Base-by-base conservation (phyloP, 2,329 filamentous ascomycete genomes). In the Alternaria novae-zelandiae region DNA sequence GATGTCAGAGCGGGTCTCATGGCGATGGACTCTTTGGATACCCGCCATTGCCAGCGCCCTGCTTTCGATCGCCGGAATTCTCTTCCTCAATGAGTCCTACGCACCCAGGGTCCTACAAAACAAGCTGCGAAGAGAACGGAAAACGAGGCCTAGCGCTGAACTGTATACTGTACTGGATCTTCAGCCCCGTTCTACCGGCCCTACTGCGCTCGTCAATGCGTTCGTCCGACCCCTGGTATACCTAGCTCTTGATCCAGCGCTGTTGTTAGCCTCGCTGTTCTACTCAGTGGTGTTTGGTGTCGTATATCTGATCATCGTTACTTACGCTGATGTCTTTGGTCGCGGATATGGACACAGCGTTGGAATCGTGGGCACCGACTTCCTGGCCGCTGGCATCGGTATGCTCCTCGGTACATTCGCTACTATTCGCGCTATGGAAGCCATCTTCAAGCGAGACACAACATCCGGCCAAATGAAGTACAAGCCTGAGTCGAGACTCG, bases 21-120 rank as follows among this genome's bases (percentile, higher is more conserved):
- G 65, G 65, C 60, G 65, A 28, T 67, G 65, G 65, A 65, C 62
- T 25, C 30, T 67, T 6, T 67, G 62, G 62, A 44, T 67, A 15
- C 61, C 65, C 17, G 63, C 63, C 1, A 64, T 68, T 43, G 64
- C 64, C 10, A 63, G 66, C 41, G 57, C 51, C 26, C 15, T 64
- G 9, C 17, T 68, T 13, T 47, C 55, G 12, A 41, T 60, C n/a
- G 49, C 43, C 11, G 64, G 63, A 5, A 6, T 62, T 8, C 9
- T 57, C 11, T 25, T 43, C 5, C 32, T 67, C 17, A 46, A 62
- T 9, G 65, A 67, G n/a, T 55, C 62, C 7, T 67, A 62, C 32
- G 62, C 58, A 23, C 25, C 46, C 11, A 50, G n/a, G n/a, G 15
- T 50, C 9, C 25, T 50, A 25, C 25, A 50, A 2, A 30, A 28